Evolutionary conservation across 2,329 filamentous ascomycete genomes (phyloP).

Genomic region (Aspergillus felis): DNA sequence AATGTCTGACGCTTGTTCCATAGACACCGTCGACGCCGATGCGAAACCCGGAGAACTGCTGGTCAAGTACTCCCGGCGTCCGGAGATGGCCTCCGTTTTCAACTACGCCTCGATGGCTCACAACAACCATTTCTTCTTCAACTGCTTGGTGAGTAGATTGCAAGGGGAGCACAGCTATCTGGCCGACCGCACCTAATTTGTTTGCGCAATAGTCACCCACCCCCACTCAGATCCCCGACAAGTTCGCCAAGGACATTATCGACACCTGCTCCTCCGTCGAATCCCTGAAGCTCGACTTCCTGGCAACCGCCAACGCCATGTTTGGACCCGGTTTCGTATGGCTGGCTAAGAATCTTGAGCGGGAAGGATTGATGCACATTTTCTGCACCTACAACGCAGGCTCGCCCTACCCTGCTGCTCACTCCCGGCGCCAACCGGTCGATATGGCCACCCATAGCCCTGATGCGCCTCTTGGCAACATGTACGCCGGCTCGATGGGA

Average conservation of each 20-base stretch:
- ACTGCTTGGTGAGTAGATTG: slow-evolving; percentile 37
- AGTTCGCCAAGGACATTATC: slow-evolving; percentile 59
- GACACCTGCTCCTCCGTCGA: slow-evolving; percentile 76
- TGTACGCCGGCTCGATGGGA: slow-evolving; percentile 35
- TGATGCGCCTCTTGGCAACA: slow-evolving; percentile 31
- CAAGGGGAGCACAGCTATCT: background rate
- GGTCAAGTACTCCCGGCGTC: slow-evolving; percentile 73
- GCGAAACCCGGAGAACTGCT: slow-evolving; percentile 63
- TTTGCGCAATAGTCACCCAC: slow-evolving; percentile 33
- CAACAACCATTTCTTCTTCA: slow-evolving; percentile 69
- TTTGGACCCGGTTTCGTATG: slow-evolving; percentile 97
- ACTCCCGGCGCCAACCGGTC: slow-evolving; percentile 65
- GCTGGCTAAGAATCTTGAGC: slow-evolving; percentile 64
- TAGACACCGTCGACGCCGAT: slow-evolving; percentile 63
- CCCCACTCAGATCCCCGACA: slow-evolving; percentile 50
- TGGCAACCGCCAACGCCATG: slow-evolving; percentile 80
- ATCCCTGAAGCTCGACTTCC: slow-evolving; percentile 73
- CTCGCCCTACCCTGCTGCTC: slow-evolving; percentile 78
- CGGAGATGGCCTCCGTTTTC: slow-evolving; percentile 74
- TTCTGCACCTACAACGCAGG: slow-evolving; percentile 89
- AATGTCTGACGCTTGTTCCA: background rate
- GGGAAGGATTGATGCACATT: slow-evolving; percentile 56
- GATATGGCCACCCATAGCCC: slow-evolving; percentile 44
- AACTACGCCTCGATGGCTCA: slow-evolving; percentile 95
- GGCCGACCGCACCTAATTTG: background rate